These are phyloP conservation scores for Tanacetum coccineum DNA, from an alignment of 129 eudicot genomes.

Conservation along the genomic window DNA sequence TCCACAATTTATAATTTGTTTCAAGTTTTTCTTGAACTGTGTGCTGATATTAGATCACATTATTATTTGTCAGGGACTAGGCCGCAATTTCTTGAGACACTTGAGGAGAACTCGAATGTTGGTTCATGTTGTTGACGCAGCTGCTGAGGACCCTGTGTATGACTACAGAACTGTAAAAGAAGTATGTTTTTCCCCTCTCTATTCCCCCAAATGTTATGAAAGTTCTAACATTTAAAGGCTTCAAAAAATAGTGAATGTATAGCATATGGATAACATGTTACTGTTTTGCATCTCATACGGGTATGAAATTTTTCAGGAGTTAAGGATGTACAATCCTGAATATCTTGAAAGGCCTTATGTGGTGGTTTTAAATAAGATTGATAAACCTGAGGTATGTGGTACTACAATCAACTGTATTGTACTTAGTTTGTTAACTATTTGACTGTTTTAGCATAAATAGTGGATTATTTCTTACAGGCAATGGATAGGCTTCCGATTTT, in stretches of 20 bases:
- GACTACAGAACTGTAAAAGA: slow-evolving; percentile 95
- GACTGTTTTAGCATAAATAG: slow-evolving; percentile 11
- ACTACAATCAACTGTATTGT: slow-evolving; percentile 13
- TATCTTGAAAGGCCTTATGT: slow-evolving; percentile 84
- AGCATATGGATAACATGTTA: neutral
- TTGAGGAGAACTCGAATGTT: slow-evolving; percentile 86
- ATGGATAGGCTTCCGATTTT: slow-evolving; percentile 57
- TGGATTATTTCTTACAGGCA: slow-evolving; percentile 45
- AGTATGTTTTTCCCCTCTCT: slow-evolving; percentile 34
- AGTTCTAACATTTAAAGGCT: no score
- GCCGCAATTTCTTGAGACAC: slow-evolving; percentile 95
- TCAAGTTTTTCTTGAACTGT: neutral
- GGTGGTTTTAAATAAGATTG: slow-evolving; percentile 88
- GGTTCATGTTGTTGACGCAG: slow-evolving; percentile 96
- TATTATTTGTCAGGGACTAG: slow-evolving; percentile 64
- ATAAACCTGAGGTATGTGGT: slow-evolving; percentile 63
- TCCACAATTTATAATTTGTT: neutral
- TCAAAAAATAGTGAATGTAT: no score
- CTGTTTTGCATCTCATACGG: neutral
- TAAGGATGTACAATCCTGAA: slow-evolving; percentile 98
- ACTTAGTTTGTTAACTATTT: neutral
- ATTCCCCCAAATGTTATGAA: neutral
- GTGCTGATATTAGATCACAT: slow-evolving; percentile 14
- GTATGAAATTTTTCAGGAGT: slow-evolving; percentile 47
- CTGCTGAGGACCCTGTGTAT: slow-evolving; percentile 67